phyloP scores from a whole-genome alignment of 257 asterid genomes.

The Cruciata laevipes region DNA sequence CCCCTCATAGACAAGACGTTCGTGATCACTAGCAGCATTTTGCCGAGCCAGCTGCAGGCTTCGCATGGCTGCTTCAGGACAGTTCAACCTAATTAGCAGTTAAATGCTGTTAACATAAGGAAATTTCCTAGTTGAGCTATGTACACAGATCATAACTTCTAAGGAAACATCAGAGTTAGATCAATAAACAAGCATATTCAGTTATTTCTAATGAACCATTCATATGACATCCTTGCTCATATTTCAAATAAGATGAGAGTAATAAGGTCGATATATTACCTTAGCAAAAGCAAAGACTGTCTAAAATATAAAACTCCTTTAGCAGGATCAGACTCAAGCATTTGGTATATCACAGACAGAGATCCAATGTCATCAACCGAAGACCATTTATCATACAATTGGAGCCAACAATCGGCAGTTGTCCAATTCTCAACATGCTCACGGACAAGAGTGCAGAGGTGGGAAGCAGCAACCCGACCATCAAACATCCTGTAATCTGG shows the following conservation, averaged over 20 bases:
- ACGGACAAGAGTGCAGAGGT: slow-evolving; percentile 72
- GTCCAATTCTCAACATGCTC: slow-evolving; percentile 97
- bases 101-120: slow-evolving; percentile 10
- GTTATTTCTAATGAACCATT: not conserved
- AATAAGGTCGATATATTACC: slow-evolving; percentile 34
- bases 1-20: slow-evolving; percentile 89
- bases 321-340: slow-evolving; percentile 92
- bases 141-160: not conserved
- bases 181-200: not conserved
- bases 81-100: slow-evolving; percentile 56
- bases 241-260: not conserved
- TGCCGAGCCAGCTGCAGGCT: slow-evolving; percentile 91
- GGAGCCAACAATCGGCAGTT: slow-evolving; percentile 96
- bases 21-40: slow-evolving; percentile 84
- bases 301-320: slow-evolving; percentile 90
- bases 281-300: slow-evolving; percentile 90
- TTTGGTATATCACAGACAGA: slow-evolving; percentile 90
- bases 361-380: slow-evolving; percentile 96
- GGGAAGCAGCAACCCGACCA: slow-evolving; percentile 79
- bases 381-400: slow-evolving; percentile 92
- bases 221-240: not conserved
- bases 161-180: not conserved
- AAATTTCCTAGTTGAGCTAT: not conserved
- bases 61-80: slow-evolving; percentile 99
- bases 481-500: slow-evolving; percentile 84